Conservation (phyloP, 2,329 filamentous ascomycete species). For the Aureobasidium sp. region DNA sequence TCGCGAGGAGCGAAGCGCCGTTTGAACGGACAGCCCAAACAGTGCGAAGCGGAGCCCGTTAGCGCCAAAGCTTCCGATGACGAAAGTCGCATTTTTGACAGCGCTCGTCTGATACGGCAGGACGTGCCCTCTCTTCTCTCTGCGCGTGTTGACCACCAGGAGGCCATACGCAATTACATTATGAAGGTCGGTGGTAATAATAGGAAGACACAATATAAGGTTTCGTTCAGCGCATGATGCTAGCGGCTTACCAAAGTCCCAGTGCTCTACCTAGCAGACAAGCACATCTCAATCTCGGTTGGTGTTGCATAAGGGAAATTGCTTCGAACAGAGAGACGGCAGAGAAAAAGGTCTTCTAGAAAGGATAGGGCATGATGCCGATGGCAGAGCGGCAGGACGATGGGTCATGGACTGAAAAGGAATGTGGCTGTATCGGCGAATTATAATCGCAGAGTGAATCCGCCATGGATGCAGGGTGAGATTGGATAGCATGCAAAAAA, state of each 20-base stretch:
- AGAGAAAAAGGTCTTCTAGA: slow-evolving; percentile 1
- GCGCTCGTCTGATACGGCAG: slow-evolving; percentile 13
- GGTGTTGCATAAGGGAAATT: slow-evolving; percentile 12
- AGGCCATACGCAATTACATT: slow-evolving; percentile 4
- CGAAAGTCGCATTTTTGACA: slow-evolving; percentile 8
- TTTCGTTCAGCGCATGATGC: slow-evolving; percentile 4
- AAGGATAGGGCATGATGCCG: background rate
- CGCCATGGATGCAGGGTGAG: slow-evolving; percentile 8
- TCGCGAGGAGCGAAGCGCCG: slow-evolving; percentile 3
- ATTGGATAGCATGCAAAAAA: background rate
- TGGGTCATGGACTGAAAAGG: background rate
- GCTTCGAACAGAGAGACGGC: slow-evolving; percentile 5
- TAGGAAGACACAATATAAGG: background rate
- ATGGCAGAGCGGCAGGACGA: background rate
- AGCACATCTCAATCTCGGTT: slow-evolving; percentile 14
- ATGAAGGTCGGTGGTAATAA: background rate
- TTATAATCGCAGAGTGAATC: background rate
- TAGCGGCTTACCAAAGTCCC: slow-evolving; percentile 11
- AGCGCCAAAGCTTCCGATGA: slow-evolving; percentile 1
- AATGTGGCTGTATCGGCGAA: slow-evolving; percentile 9
- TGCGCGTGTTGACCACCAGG: background rate
- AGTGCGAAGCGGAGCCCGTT: background rate
- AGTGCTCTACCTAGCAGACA: background rate
- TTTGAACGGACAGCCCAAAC: slow-evolving; percentile 1
- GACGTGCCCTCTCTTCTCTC: slow-evolving; percentile 2